phyloP scores from a whole-genome alignment of 495 filamentous ascomycete species.

The Penicillium waksmanii region DNA sequence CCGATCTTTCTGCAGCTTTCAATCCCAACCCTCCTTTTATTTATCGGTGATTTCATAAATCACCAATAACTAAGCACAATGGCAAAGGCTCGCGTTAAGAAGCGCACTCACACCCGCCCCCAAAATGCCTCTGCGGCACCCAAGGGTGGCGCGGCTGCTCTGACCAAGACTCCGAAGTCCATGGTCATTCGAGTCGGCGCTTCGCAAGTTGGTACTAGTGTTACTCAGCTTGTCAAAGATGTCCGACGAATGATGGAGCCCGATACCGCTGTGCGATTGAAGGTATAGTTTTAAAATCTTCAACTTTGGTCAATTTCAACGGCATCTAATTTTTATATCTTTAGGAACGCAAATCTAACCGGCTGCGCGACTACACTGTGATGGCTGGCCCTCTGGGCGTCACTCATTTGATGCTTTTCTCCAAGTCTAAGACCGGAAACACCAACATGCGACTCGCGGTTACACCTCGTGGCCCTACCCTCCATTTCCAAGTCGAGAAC shows the following conservation, averaged over 20 bases:
- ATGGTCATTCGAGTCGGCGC: constrained; percentile 99
- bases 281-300: constrained; percentile 41
- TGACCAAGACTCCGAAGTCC: constrained; percentile 75
- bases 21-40: constrained; percentile 12
- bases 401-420: constrained; percentile 93
- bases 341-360: constrained; percentile 87
- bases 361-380: constrained; percentile 86
- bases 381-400: constrained; percentile 97
- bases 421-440: constrained; percentile 84
- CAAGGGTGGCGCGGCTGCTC: constrained; percentile 53
- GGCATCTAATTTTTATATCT: constrained; percentile 12
- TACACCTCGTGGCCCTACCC: constrained; percentile 86
- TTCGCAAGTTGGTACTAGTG: constrained; percentile 86
- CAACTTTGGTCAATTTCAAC: background rate
- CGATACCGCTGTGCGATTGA: constrained; percentile 82
- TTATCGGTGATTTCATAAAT: constrained; percentile 14
- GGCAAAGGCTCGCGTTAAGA: constrained; percentile 84
- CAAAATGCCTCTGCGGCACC: constrained; percentile 60
- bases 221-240: constrained; percentile 91
- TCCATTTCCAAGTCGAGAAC: constrained; percentile 94
- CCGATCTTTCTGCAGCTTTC: constrained; percentile 15
- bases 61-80: constrained; percentile 47
- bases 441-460: constrained; percentile 89
- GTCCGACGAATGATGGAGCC: constrained; percentile 95
- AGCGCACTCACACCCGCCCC: constrained; percentile 80